Evolutionary conservation across 306 rosid genomes (phyloP).

Genomic region (Ormosia emarginata): DNA sequence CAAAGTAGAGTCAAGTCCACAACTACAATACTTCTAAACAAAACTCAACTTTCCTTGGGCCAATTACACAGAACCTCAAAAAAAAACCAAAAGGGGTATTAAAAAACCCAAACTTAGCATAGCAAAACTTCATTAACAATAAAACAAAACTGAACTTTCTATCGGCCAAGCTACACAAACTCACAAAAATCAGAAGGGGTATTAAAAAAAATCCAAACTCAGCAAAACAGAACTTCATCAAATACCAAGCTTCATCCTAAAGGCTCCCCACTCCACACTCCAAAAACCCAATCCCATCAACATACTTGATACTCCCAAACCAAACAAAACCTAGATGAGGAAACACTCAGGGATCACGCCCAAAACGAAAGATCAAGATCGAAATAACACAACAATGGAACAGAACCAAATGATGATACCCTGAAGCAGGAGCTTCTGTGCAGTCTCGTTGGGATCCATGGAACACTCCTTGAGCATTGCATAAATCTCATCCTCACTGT

Average conservation of each 20-base stretch:
- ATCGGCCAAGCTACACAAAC: background rate
- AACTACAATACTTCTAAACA: background rate
- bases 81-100: background rate
- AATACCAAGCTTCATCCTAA: too few relatives aligned
- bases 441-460: conserved; percentile 97
- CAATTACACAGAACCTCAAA: background rate
- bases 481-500: conserved; percentile 66
- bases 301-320: background rate
- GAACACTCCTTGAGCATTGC: conserved; percentile 90
- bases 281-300: background rate
- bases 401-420: conserved; percentile 41
- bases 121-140: background rate
- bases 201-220: conserved; percentile 6
- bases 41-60: background rate
- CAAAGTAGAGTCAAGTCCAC: conserved; percentile 2
- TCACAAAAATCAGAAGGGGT: background rate
- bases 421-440: conserved; percentile 87
- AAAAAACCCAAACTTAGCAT: conserved; percentile 6
- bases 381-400: conserved; percentile 19
- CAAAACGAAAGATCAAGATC: conserved; percentile 15
- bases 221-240: background rate
- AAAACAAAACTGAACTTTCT: background rate
- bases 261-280: conserved; percentile 11
- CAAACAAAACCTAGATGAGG: conserved; percentile 31
- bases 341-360: conserved; percentile 46